Evolutionary conservation across 805 yeast genomes (phyloP), one percentile per base, ranked within the genome.

Genomic region (Starmerella khaoyaiensis): DNA sequence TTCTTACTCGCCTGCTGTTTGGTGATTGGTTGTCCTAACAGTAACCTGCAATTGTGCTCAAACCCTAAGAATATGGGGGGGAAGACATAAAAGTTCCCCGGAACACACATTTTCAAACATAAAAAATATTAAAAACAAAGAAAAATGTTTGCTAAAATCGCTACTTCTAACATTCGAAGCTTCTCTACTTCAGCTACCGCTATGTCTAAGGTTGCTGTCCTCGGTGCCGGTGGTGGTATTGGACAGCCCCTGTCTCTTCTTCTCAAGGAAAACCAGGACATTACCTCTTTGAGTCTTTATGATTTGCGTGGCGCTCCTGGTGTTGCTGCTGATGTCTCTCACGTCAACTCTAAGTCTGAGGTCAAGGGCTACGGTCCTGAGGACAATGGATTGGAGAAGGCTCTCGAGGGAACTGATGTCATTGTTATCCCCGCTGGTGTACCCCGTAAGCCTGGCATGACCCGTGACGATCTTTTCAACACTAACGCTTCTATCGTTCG

Each of bases 391-490:
- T 65, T 86, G 50, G 66, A 68, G 55, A 67, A 67, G 50, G 87
- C 95, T 37, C 67, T 79, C 52, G 65, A 69, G 44, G 79, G 71
- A 42, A 69, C 83, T 42, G 77, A 72, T 45, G 79, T 86, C 44
- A 79, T 86, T 48, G 73, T 86, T 49, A 81, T 86, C 63, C 95
- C 96, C 58, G 96, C 96, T 40, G 96, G 96, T 69, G 93, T 86
- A 41, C 96, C 93, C 69, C 81, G 93, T 74, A 86, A 84, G 69
- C 96, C 96, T 51, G 96, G 96, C 63, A 86, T 86, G 96, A 82
- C 95, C 57, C 80, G 96, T 71, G 96, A 86, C 61, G 96, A 86
- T 60, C 70, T 86, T 55, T 86, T 86, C 77, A 78, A 81, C 70
- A 86, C 93, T 68, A 86, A 86, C 58, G 96, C 96, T 36, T 78